phyloP scores from a whole-genome alignment of 345 rosid genomes.

The Rubroshorea leprosula region DNA sequence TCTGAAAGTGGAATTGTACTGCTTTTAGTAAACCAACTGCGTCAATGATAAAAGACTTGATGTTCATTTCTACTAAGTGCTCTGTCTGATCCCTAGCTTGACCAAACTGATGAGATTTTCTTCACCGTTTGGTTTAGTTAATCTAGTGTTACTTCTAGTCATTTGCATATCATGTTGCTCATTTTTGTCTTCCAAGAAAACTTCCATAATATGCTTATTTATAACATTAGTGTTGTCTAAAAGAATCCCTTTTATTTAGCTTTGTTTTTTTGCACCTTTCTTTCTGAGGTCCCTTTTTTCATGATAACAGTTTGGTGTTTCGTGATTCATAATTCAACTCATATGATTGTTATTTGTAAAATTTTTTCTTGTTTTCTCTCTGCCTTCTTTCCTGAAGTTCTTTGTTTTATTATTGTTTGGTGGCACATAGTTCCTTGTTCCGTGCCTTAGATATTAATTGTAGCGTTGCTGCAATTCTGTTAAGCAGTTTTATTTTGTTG shows the following conservation, averaged over 20 bases:
- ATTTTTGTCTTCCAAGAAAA: too few relatives aligned
- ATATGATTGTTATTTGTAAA: background rate
- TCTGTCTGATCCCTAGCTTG: background rate
- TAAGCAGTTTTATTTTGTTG: slow-evolving; percentile 2
- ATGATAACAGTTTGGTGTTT: too few relatives aligned
- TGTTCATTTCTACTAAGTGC: background rate
- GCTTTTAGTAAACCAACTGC: background rate
- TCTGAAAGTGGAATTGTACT: background rate
- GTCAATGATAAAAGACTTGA: background rate
- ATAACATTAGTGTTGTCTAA: too few relatives aligned
- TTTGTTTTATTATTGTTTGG: background rate
- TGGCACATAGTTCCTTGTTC: background rate
- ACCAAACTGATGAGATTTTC: background rate
- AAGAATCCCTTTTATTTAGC: too few relatives aligned
- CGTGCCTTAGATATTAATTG: background rate
- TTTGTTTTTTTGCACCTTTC: too few relatives aligned
- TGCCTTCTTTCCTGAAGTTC: background rate
- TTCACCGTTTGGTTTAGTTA: too few relatives aligned
- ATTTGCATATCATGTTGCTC: too few relatives aligned
- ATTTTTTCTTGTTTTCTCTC: background rate
- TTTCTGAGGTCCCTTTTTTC: too few relatives aligned
- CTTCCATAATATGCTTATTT: too few relatives aligned
- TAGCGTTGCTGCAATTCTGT: background rate
- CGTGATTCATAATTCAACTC: background rate
- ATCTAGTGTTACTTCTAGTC: too few relatives aligned